These are phyloP conservation scores for Bretziella fagacearum DNA, from an alignment of 2,329 filamentous ascomycete genomes.

Conservation along the genomic window DNA sequence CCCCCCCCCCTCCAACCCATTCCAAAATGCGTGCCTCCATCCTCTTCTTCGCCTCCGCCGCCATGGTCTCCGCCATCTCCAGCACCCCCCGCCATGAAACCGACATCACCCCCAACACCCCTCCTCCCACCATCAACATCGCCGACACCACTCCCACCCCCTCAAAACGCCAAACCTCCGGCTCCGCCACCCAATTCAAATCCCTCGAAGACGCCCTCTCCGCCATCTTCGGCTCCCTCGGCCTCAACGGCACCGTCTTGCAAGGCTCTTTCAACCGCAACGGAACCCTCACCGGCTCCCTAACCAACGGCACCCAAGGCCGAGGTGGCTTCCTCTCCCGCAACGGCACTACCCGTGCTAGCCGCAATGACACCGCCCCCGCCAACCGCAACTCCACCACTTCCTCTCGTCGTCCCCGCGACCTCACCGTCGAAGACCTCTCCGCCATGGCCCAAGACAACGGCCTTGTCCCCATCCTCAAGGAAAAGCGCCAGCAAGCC, in stretches of 20 bases:
- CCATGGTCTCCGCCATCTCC: constrained; percentile 40
- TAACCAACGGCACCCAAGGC: constrained; percentile 27
- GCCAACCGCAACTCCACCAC: constrained; percentile 34
- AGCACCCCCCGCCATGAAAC: constrained; percentile 39
- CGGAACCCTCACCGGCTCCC: constrained; percentile 42
- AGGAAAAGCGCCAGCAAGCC: background rate
- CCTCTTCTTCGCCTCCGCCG: constrained; percentile 28
- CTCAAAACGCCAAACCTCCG: constrained; percentile 27
- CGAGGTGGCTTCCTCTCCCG: constrained; percentile 41
- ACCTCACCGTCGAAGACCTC: constrained; percentile 17
- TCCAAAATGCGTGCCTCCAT: constrained; percentile 16
- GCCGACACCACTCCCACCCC: constrained; percentile 48
- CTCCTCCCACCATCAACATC: constrained; percentile 40
- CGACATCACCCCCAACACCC: constrained; percentile 46
- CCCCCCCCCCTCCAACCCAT: background rate
- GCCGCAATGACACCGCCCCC: constrained; percentile 29
- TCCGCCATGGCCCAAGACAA: constrained; percentile 25
- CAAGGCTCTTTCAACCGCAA: constrained; percentile 37
- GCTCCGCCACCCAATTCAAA: constrained; percentile 50
- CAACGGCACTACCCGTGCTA: constrained; percentile 44
- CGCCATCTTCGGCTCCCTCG: constrained; percentile 37
- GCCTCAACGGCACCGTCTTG: constrained; percentile 43
- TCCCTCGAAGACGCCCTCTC: constrained; percentile 44
- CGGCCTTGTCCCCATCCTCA: constrained; percentile 14
- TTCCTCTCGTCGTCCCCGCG: constrained; percentile 16